These are phyloP conservation scores for Xylaria bambusicola DNA, from an alignment of 495 filamentous ascomycete genomes.

Conservation along the genomic window DNA sequence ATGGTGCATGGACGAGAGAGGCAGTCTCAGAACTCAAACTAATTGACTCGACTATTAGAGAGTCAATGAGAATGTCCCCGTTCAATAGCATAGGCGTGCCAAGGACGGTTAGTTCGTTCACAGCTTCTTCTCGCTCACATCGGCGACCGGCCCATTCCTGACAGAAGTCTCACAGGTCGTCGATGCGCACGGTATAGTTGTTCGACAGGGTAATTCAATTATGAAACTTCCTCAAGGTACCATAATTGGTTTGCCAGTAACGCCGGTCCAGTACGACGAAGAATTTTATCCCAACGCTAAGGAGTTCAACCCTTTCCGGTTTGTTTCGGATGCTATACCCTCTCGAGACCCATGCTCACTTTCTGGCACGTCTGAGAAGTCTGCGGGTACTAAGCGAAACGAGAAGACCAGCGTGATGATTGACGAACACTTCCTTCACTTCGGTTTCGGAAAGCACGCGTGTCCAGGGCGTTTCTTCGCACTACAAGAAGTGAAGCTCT, in stretches of 20 bases:
- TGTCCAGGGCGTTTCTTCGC: conserved; percentile 47
- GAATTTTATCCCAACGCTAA: conserved; percentile 19
- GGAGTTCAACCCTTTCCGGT: conserved; percentile 23
- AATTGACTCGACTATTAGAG: conserved; percentile 16
- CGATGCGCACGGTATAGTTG: neutral
- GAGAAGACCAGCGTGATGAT: conserved; percentile 27
- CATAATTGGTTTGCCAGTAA: conserved; percentile 13
- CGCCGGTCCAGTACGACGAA: conserved; percentile 20
- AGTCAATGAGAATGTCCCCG: conserved; percentile 20
- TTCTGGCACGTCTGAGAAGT: neutral
- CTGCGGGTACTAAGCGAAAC: conserved; percentile 19
- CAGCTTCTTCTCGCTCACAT: too few species aligned
- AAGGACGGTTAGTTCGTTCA: conserved; percentile 14
- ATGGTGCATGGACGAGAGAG: conserved; percentile 12
- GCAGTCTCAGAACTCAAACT: conserved; percentile 13
- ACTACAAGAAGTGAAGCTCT: conserved; percentile 39
- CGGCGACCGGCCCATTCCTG: too few species aligned
- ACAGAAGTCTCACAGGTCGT: conserved; percentile 12
- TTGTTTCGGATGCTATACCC: too few species aligned
- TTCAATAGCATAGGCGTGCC: conserved; percentile 8
- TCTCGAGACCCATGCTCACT: too few species aligned
- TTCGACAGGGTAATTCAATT: conserved; percentile 16
- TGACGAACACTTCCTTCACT: conserved; percentile 30
- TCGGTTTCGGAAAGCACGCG: conserved; percentile 32
- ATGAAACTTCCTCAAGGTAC: conserved; percentile 15